These are phyloP conservation scores for Hortiboletus flavorubellus DNA, from an alignment of 768 basidiomycete genomes.

Conservation along the genomic window DNA sequence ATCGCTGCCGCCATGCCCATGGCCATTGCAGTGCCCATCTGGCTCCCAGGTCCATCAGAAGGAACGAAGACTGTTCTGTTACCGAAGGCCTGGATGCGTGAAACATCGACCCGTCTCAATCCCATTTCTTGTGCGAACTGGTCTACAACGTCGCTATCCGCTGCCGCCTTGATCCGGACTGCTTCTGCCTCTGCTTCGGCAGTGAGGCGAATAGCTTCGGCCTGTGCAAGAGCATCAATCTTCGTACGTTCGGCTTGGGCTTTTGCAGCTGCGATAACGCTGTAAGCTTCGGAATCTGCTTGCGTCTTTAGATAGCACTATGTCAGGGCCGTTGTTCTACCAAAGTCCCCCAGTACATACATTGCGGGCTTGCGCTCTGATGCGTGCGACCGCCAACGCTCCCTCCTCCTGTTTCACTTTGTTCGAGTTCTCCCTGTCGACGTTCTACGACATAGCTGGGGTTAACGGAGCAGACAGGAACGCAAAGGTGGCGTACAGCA, in stretches of 20 bases:
- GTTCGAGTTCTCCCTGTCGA: slow-evolving; percentile 84
- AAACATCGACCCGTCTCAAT: slow-evolving; percentile 61
- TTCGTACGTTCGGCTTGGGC: slow-evolving; percentile 62
- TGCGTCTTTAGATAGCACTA: slow-evolving; percentile 41
- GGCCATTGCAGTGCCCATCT: slow-evolving; percentile 61
- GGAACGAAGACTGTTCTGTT: slow-evolving; percentile 68
- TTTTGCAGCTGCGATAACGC: slow-evolving; percentile 68
- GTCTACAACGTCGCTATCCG: slow-evolving; percentile 60
- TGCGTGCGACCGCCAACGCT: slow-evolving; percentile 68
- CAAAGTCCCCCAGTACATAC: slow-evolving; percentile 25
- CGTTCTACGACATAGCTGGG: slow-evolving; percentile 47
- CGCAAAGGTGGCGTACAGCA: slow-evolving; percentile 45
- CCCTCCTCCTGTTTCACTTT: slow-evolving; percentile 86
- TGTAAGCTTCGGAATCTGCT: slow-evolving; percentile 75
- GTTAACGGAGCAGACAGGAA: background rate
- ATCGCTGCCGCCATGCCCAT: slow-evolving; percentile 69
- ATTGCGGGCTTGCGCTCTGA: slow-evolving; percentile 63
- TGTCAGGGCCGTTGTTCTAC: slow-evolving; percentile 6
- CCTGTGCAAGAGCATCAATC: slow-evolving; percentile 75
- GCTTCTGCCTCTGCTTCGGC: slow-evolving; percentile 76
- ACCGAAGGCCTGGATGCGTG: slow-evolving; percentile 63
- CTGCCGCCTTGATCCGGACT: slow-evolving; percentile 57
- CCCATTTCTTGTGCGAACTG: slow-evolving; percentile 76
- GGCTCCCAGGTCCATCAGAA: slow-evolving; percentile 53
- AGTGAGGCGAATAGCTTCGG: slow-evolving; percentile 71